A percentile compares a stretch with the other conserved stretches of the same genome.
These are phyloP conservation scores for Diplocarpon rosae DNA, from an alignment of 2,329 filamentous ascomycete genomes.

Conservation along the genomic window DNA sequence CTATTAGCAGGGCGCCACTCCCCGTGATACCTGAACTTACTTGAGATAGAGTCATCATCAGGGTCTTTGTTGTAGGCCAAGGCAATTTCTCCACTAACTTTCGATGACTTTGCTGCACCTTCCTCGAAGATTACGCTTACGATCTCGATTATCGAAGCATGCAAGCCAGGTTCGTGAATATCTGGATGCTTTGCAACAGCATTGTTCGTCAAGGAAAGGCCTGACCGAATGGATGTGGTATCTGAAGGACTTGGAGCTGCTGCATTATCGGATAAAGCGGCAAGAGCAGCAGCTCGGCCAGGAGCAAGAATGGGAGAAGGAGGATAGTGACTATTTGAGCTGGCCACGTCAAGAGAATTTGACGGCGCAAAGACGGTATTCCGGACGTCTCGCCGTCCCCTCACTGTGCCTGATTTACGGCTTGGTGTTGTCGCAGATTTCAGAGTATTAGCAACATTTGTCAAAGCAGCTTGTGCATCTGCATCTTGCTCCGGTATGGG, in stretches of 20 bases:
- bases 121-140: slow-evolving; percentile 77
- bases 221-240: slow-evolving; percentile 83
- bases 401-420: slow-evolving; percentile 63
- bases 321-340: slow-evolving; percentile 16
- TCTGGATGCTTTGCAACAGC: slow-evolving; percentile 72
- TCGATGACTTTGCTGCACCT: slow-evolving; percentile 57
- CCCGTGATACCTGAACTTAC: slow-evolving; percentile 26
- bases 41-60: slow-evolving; percentile 31
- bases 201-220: slow-evolving; percentile 63
- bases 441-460: slow-evolving; percentile 64
- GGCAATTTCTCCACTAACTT: slow-evolving; percentile 79
- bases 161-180: slow-evolving; percentile 66
- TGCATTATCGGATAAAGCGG: slow-evolving; percentile 41
- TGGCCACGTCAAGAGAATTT: slow-evolving; percentile 18
- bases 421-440: slow-evolving; percentile 53
- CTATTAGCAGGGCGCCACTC: slow-evolving; percentile 12
- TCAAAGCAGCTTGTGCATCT: slow-evolving; percentile 62
- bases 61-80: slow-evolving; percentile 58
- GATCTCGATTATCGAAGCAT: slow-evolving; percentile 82
- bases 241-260: slow-evolving; percentile 54
- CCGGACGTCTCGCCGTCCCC: slow-evolving; percentile 81
- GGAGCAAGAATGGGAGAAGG: slow-evolving; percentile 26
- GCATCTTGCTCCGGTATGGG: slow-evolving; percentile 71
- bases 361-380: slow-evolving; percentile 76
- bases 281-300: slow-evolving; percentile 37